These are phyloP conservation scores for Colletotrichum horii DNA, from an alignment of 2,329 filamentous ascomycete genomes.

Conservation along the genomic window DNA sequence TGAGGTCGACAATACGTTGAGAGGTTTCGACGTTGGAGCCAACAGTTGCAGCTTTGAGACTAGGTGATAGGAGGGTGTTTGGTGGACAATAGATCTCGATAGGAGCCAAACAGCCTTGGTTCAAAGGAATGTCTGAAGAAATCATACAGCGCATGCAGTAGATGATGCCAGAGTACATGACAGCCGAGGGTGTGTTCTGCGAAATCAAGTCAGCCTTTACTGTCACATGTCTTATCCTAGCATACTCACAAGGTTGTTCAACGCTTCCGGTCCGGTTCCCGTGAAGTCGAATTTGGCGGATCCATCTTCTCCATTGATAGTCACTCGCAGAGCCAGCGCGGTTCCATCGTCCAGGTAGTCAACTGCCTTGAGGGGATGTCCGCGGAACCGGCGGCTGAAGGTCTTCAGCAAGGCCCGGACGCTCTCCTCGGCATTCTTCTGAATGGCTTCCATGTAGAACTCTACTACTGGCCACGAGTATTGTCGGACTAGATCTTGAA, in stretches of 20 bases:
- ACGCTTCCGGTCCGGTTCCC: conserved; percentile 57
- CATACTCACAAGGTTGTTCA: conserved; percentile 25
- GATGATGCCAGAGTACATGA: conserved; percentile 33
- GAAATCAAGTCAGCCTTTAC: not conserved
- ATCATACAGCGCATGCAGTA: conserved; percentile 72
- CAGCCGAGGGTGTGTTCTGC: conserved; percentile 13
- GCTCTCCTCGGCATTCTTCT: conserved; percentile 1
- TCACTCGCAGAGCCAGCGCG: conserved; percentile 27
- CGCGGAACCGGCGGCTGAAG: conserved; percentile 59
- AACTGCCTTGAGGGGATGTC: conserved; percentile 71
- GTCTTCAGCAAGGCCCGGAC: conserved; percentile 33
- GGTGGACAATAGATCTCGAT: conserved; percentile 76
- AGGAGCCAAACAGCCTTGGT: conserved; percentile 82
- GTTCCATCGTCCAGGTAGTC: conserved; percentile 75
- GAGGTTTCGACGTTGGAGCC: conserved; percentile 82
- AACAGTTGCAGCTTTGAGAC: conserved; percentile 76
- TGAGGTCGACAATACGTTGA: conserved; percentile 84
- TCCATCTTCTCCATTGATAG: conserved; percentile 68
- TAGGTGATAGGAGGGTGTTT: conserved; percentile 33
- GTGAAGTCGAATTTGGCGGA: conserved; percentile 65
- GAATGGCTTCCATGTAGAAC: conserved; percentile 13
- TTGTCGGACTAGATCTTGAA: conserved; percentile 37
- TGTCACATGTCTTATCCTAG: not conserved
- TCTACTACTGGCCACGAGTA: conserved; percentile 36
- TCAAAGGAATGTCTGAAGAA: conserved; percentile 80